These are phyloP conservation scores for Xylariomycetidae sp. DNA, from an alignment of 2,329 filamentous ascomycete genomes.

Conservation along the genomic window DNA sequence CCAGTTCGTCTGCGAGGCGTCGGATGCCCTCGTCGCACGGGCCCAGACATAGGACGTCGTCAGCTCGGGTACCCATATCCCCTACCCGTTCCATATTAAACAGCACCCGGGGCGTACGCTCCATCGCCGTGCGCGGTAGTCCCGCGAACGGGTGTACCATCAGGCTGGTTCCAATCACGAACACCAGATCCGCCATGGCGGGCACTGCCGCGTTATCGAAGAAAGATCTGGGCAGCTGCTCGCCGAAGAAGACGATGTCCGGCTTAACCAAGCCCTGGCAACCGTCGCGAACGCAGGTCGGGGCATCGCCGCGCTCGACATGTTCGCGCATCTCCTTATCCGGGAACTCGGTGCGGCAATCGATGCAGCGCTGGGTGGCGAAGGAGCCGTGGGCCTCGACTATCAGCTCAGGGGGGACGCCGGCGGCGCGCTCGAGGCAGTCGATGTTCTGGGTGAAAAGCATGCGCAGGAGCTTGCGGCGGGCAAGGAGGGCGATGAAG, in stretches of 20 bases:
- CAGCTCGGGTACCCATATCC: conserved; percentile 64
- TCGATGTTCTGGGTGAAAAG: conserved; percentile 98
- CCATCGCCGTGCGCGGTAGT: conserved; percentile 58
- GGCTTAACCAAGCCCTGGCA: conserved; percentile 85
- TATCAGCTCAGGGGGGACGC: conserved; percentile 73
- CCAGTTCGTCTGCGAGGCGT: conserved; percentile 70
- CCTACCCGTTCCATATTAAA: conserved; percentile 86
- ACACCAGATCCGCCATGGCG: conserved; percentile 63
- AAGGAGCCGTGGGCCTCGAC: conserved; percentile 96
- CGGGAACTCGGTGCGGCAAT: conserved; percentile 69
- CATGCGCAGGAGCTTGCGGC: conserved; percentile 73
- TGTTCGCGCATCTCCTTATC: conserved; percentile 67
- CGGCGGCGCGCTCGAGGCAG: conserved; percentile 82
- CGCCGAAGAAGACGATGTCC: conserved; percentile 92
- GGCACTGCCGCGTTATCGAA: conserved; percentile 47
- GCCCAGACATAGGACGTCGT: conserved; percentile 80
- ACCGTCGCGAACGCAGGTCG: conserved; percentile 52
- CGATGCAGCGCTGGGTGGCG: conserved; percentile 83
- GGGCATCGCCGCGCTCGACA: conserved; percentile 62
- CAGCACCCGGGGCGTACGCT: conserved; percentile 67
- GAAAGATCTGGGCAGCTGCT: conserved; percentile 53
- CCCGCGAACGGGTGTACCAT: conserved; percentile 84
- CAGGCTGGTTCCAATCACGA: conserved; percentile 85
- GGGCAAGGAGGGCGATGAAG: conserved; percentile 76
- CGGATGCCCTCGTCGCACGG: conserved; percentile 80